Evolutionary conservation across 805 yeast species (phyloP), one percentile per base, ranked within the genome.

Genomic region (Ogataea nakhonphanomensis): DNA sequence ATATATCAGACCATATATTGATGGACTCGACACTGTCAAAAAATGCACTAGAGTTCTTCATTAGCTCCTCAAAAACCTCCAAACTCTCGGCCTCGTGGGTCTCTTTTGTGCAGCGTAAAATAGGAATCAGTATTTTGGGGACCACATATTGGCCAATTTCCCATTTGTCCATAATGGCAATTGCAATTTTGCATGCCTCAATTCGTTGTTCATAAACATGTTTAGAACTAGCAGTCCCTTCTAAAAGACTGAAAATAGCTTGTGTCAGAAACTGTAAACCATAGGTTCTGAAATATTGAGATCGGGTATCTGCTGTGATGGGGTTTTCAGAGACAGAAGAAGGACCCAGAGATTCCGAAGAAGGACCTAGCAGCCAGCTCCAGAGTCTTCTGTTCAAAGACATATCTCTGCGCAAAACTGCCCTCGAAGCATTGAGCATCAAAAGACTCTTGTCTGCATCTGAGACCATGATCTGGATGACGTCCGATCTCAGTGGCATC

Each of bases 281-380:
- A 54, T 72, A 70, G 6, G 53, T 55, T n/a, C 66, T 55, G 58
- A 90, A 89, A 55, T 82, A 90, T 24, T 70, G 70, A 5, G 73
- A 59, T 41, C 79, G 60, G 6, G 67, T 39, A 26, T 52, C 38
- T 1, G 46, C 37, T 22, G 43, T 39, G 24, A 12, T 30, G 31
- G 21, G 37, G 8, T 12, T 46, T 24, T 15, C 51, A 22, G 48
- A 20, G 13, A 38, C 45, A 6, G 39, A 22, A 9, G 38, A 41
- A 2, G 46, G 28, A 4, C 37, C 25, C 1, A 33, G 31, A 10
- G 22, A 38, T 7, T 49, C 55, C 2, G 48, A n/a, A 12, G 81
- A 88, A 1, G 96, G 93, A 0, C 98, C 97, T 22, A 91, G 62
- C 7, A 93, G 65, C 95, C 96, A 93, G 44, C 74, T 81, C 96